Conservation (phyloP, 2,329 filamentous ascomycete species). For the Passalora sequoiae region DNA sequence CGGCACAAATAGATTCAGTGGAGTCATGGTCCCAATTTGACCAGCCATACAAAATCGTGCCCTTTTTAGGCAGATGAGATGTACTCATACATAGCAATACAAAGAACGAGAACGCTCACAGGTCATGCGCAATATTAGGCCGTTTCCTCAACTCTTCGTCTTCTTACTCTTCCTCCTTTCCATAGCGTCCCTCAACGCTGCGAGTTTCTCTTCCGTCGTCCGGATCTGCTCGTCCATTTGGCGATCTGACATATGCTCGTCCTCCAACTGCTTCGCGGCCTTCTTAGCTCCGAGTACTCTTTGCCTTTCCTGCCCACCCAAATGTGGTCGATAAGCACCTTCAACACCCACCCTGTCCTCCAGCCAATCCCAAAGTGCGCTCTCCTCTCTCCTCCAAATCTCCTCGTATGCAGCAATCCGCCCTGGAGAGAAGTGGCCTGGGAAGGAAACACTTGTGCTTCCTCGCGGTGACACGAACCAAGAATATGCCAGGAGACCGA, state of each 20-base stretch:
- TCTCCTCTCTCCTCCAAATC: conserved; percentile 84
- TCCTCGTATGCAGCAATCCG: conserved; percentile 82
- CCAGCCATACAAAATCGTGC: not conserved
- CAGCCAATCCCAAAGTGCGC: conserved; percentile 86
- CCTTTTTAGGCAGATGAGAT: not conserved
- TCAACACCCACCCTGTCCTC: conserved; percentile 79
- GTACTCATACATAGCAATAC: conserved; percentile 4
- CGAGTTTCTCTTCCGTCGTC: conserved; percentile 79
- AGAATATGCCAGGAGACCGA: conserved; percentile 65
- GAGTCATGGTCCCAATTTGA: too few relatives aligned
- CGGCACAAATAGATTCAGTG: too few relatives aligned
- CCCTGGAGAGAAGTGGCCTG: conserved; percentile 50
- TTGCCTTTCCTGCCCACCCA: conserved; percentile 23
- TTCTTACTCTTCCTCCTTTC: conserved; percentile 48
- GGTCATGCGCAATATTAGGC: conserved; percentile 6
- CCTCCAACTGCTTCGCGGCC: conserved; percentile 37
- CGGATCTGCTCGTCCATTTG: conserved; percentile 73
- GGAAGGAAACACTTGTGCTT: conserved; percentile 35
- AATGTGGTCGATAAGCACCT: conserved; percentile 33
- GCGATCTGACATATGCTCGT: conserved; percentile 71
- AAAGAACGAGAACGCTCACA: conserved; percentile 25
- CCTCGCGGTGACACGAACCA: conserved; percentile 50
- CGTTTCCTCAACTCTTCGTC: not conserved
- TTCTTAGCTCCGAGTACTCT: conserved; percentile 24
- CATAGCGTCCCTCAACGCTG: conserved; percentile 68